Evolutionary conservation across 1,284 basidiomycete genomes (phyloP).

Genomic region (Athelia psychrophila): DNA sequence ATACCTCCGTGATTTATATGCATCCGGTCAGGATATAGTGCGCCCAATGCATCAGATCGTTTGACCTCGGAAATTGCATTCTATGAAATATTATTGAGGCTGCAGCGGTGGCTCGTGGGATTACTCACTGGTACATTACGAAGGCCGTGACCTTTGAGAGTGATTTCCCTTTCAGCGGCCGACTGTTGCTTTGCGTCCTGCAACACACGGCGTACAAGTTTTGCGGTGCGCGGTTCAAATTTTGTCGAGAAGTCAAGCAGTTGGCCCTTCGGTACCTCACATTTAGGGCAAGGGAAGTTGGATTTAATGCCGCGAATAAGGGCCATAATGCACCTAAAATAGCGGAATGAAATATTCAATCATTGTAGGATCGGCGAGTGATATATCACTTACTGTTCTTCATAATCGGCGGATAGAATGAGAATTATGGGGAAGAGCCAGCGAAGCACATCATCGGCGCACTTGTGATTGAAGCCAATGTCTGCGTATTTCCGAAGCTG

Average conservation of each 20-base stretch:
- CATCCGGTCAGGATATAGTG: conserved; percentile 33
- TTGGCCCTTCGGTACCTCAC: conserved; percentile 24
- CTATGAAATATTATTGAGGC: conserved; percentile 15
- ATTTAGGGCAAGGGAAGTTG: conserved; percentile 30
- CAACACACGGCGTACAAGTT: conserved; percentile 11
- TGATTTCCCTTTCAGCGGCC: conserved; percentile 13
- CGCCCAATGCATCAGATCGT: conserved; percentile 24
- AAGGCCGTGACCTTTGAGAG: conserved; percentile 24
- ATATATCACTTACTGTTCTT: conserved; percentile 32
- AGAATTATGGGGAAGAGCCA: conserved; percentile 24
- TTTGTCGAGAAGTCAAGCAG: conserved; percentile 14
- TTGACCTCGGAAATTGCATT: conserved; percentile 32
- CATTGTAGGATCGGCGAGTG: neutral
- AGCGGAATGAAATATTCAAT: neutral
- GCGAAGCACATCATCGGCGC: conserved; percentile 13
- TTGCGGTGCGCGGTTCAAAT: conserved; percentile 14
- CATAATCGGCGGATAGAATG: conserved; percentile 29
- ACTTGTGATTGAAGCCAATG: conserved; percentile 14
- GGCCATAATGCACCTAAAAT: conserved; percentile 20
- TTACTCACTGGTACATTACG: conserved; percentile 26
- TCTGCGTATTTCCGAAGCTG: conserved; percentile 10
- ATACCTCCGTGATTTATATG: conserved; percentile 25
- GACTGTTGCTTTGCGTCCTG: conserved; percentile 6
- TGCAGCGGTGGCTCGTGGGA: neutral
- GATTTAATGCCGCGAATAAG: conserved; percentile 27